phyloP scores from a whole-genome alignment of 371 early-diverging fungal species.

The Quaeritorhiza haematococci region DNA sequence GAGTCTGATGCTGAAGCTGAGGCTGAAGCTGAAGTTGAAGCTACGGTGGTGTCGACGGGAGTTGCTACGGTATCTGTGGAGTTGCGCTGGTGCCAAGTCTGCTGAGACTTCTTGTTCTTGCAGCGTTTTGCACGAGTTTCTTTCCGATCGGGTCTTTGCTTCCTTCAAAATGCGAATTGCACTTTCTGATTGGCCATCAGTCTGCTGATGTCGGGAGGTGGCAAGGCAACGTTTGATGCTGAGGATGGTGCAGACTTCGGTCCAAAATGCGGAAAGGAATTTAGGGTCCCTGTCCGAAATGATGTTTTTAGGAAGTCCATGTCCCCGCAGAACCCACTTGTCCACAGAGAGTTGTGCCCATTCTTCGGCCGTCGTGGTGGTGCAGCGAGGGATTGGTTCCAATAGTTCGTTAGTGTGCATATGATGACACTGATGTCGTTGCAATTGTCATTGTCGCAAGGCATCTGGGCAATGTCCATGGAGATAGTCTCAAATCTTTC shows the following conservation, averaged over 20 bases:
- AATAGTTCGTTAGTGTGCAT: background rate
- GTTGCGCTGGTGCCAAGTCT: no score
- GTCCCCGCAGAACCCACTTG: background rate
- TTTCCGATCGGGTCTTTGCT: no score
- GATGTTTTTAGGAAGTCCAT: background rate
- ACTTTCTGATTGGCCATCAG: background rate
- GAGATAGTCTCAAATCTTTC: background rate
- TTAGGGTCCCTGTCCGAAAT: background rate
- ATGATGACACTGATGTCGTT: background rate
- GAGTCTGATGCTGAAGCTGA: no score
- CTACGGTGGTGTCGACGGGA: no score
- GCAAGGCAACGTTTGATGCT: background rate
- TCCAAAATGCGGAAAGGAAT: background rate
- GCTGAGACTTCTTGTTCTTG: no score
- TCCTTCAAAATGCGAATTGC: no score
- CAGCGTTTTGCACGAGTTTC: no score
- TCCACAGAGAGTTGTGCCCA: background rate
- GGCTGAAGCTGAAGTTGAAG: no score
- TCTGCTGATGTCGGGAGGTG: background rate
- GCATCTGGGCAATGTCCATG: background rate
- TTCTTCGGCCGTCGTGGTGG: background rate
- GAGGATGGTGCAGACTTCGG: background rate
- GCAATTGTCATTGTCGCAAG: background rate
- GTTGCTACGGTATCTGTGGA: no score
- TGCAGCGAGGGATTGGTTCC: background rate